Percentiles rank a stretch among this genome's conserved stretches.
Conservation (phyloP, 2,329 filamentous ascomycete species). For the Elsinoe batatas region DNA sequence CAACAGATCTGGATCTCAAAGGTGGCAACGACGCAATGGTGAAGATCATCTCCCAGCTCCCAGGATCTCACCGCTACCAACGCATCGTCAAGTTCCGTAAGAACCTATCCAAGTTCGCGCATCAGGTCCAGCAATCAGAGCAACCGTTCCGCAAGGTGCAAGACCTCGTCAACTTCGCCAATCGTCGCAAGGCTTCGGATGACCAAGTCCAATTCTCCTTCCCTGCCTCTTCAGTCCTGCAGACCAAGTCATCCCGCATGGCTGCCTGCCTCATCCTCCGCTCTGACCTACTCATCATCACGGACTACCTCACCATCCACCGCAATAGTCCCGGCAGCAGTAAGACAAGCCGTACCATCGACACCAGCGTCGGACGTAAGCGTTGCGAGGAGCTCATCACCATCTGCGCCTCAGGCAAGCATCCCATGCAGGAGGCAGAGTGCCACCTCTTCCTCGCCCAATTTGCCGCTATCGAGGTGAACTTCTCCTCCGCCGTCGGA, state of each 20-base stretch:
- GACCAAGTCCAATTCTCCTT: constrained; percentile 16
- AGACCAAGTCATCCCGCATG: constrained; percentile 30
- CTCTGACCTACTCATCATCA: constrained; percentile 40
- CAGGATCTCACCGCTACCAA: constrained; percentile 14
- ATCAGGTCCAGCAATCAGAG: constrained; percentile 34
- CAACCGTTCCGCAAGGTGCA: constrained; percentile 42
- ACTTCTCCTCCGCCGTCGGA: neutral
- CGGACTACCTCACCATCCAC: constrained; percentile 31
- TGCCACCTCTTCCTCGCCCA: constrained; percentile 43
- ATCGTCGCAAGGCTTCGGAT: constrained; percentile 21
- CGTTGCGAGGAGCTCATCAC: constrained; percentile 36
- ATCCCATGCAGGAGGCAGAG: constrained; percentile 40
- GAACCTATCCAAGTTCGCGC: constrained; percentile 20
- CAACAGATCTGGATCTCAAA: neutral
- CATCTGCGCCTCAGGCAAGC: constrained; percentile 26
- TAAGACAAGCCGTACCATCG: constrained; percentile 17
- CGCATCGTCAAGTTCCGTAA: constrained; percentile 15
- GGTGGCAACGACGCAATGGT: neutral
- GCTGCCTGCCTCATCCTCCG: constrained; percentile 38
- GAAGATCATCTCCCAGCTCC: neutral
- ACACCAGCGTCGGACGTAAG: constrained; percentile 28
- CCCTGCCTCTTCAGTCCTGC: constrained; percentile 23
- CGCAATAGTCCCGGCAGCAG: constrained; percentile 8
- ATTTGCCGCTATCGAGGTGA: constrained; percentile 36
- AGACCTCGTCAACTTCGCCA: constrained; percentile 35